Evolutionary conservation across 345 rosid species (phyloP).

Genomic region (Rhodamnia rubescens): DNA sequence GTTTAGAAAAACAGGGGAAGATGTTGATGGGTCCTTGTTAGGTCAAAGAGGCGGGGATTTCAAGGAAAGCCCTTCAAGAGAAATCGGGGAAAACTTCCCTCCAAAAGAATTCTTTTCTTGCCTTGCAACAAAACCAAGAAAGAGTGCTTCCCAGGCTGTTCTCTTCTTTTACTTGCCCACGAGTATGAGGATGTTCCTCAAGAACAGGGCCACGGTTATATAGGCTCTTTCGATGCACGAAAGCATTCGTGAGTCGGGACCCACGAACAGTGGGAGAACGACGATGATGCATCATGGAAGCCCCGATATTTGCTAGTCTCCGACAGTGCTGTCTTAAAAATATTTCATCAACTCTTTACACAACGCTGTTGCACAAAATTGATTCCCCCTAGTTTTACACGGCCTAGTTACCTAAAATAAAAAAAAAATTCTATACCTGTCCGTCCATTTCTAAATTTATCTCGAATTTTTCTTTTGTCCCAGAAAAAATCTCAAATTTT

Average conservation of each 20-base stretch:
- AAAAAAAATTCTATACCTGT: no score
- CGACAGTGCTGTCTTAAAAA: not conserved
- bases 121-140: constrained; percentile 17
- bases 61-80: not conserved
- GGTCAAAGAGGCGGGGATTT: not conserved
- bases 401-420: no score
- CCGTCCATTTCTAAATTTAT: no score
- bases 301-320: not conserved
- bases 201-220: not conserved
- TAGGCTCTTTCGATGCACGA: not conserved
- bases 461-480: no score
- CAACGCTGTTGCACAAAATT: not conserved
- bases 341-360: not conserved
- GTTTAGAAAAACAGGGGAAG: not conserved
- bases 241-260: not conserved
- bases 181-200: not conserved
- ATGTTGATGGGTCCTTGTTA: not conserved
- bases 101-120: constrained; percentile 24
- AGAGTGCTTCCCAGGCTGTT: constrained; percentile 2
- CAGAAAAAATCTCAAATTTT: no score
- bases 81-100: not conserved
- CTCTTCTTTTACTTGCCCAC: not conserved
- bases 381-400: not conserved
- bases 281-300: not conserved
- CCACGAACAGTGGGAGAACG: not conserved